Base-by-base conservation (phyloP, 176 grass and related monocot species). In the Zea luxurians region DNA sequence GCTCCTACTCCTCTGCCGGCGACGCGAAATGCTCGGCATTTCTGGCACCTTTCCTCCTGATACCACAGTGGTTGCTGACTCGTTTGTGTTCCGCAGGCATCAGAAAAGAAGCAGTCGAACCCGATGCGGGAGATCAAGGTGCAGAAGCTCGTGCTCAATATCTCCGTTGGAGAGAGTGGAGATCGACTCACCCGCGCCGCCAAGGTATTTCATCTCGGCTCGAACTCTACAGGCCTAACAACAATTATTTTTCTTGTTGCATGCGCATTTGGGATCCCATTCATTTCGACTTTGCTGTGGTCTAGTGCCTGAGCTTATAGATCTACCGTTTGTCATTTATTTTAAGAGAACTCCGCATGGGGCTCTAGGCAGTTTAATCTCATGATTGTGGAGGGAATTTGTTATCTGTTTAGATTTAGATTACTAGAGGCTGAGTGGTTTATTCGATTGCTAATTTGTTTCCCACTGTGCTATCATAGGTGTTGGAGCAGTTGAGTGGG, bases 401-500 rank as follows among this genome's bases (percentile, higher is more conserved):
- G 4, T 55, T 16, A 16, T 37, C 47, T 52, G 3, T 58, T 58
- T 58, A 58, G n/a, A 58, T 9, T 50, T 36, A 37, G 27, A 4
- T 52, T 50, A 71, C 6, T 35, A 50, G 10, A 34, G 9, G 10
- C 20, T 6, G 20, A 61, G 21, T 61, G 10, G 20, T 61, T 12
- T 5, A 10, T 41, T 36, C 7, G 3, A n/a, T 27, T 37, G 27
- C 10, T 75, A 13, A 64, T 71, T 47, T 4, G 64, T 11, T 68
- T 68, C 2, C 74, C 4, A 15, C 3, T 66, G n/a, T 85, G 13
- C 37, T 54, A 42, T 68, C 15, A 9, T 66, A 91, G 85, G 89
- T 91, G 58, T 68, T 91, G 50, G 89, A 91, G 77, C 89, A 91
- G 66, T 59, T 91, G 73, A 91, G 89, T 20, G 89, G 89, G 57